Evolutionary conservation across 257 asterid genomes (phyloP).

Genomic region (Solanum bukasovii): DNA sequence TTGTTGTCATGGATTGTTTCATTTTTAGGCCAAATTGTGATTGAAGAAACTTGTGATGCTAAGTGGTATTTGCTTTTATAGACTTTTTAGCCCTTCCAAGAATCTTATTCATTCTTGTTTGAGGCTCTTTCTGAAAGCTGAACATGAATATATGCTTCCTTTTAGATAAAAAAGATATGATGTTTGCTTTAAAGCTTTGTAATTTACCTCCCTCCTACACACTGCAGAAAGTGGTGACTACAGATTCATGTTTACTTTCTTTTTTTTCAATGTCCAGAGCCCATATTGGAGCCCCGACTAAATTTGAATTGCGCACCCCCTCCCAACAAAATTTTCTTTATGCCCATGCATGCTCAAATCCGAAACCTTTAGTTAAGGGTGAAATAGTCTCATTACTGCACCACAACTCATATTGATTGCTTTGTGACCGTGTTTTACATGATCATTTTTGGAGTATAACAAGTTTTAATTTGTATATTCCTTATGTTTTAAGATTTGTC

Average conservation of each 20-base stretch:
- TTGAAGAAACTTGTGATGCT: conserved; percentile 2
- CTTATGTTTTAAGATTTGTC: neutral
- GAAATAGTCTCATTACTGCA: neutral
- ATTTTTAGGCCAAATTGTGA: conserved; percentile 10
- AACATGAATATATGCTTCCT: neutral
- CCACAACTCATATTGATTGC: neutral
- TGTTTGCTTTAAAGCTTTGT: neutral
- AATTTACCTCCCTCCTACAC: neutral
- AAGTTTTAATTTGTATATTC: neutral
- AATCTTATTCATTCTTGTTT: neutral
- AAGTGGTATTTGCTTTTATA: conserved; percentile 16
- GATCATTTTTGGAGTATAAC: neutral
- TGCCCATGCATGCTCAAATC: too few species aligned
- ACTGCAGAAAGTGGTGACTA: neutral
- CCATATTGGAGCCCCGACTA: neutral
- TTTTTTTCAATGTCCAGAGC: too few species aligned
- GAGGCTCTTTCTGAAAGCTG: neutral
- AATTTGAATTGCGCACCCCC: neutral
- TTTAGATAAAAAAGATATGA: neutral
- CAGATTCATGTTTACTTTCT: neutral
- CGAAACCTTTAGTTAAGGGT: neutral
- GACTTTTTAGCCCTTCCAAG: neutral
- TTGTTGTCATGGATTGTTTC: conserved; percentile 12
- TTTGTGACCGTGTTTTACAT: neutral
- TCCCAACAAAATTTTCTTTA: neutral